Evolutionary conservation across 345 rosid species (phyloP), one percentile per base, ranked within the genome.

Genomic region (Ceriops zippeliana): DNA sequence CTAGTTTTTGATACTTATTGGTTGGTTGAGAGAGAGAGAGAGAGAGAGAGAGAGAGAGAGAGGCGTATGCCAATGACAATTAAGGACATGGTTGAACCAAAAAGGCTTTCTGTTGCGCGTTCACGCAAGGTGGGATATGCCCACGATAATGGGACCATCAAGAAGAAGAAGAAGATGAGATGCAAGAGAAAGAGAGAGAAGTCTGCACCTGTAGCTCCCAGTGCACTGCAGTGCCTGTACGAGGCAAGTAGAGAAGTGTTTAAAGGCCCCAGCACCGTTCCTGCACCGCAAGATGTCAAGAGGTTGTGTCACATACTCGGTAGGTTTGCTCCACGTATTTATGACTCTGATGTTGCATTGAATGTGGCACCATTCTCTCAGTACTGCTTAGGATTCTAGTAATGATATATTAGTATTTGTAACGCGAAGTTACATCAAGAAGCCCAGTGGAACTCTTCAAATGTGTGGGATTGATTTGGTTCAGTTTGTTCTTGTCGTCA

Each of bases 211-310:
- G n/a, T 61, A 38, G 68, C 27, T 42, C 61, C 84, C 13, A 49
- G 5, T 58, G 78, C 58, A 6, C 65, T 87, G 74, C 96, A 83
- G 75, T 61, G 79, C 30, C 85, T 89, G 19, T 87, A 75, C 71
- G 75, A 58, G 73, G 67, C 83, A 0, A 86, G 96, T 49, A 70
- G 31, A 49, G 65, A 86, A 10, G 74, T 86, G 7, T 89, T 89
- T 76, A 80, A 72, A 70, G 89, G 89, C 66, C 83, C 83, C 59
- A 86, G 81, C 62, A 73, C 79, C 31, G 86, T 84, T 66, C 96
- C 92, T 58, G 49, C 70, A 3, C 75, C 79, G n/a, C 63, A 30
- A 24, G 83, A 86, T 71, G 90, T 86, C 4, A 63, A 76, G 9
- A 77, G 53, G 57, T 24, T 89, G 8, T 70, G 83, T 73, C 22